Base-by-base conservation (phyloP, 345 rosid genomes). In the Anastatica hierochuntica region DNA sequence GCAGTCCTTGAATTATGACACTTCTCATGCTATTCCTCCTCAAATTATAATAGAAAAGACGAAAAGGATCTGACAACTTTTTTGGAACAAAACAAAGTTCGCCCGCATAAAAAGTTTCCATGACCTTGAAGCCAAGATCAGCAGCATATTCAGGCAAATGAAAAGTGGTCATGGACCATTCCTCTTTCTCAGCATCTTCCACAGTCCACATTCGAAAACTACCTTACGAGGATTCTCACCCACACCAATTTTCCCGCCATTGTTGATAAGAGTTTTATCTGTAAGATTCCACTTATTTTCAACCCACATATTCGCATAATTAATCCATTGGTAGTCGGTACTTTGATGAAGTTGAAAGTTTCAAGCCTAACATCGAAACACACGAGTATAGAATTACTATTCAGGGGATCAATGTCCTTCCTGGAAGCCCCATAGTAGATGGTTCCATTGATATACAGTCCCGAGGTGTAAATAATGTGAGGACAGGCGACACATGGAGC, bases 351-450 rank as follows among this genome's bases (percentile, higher is more conserved):
- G 18, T 14, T 21, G 23, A 34, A 34, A 15, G 33, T 57, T 44
- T 57, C 62, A 21, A 21, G 5, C 43, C 52, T 57, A 15, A 34
- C 62, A 44, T 21, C n/a, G 11, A 57, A 44, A 44, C 51, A 31
- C 21, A 56, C 21, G 10, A 43, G 19, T 7, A 56, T 21, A 14
- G 16, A 20, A n/a, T n/a, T n/a, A n/a, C n/a, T n/a, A n/a, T n/a
- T n/a, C n/a, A n/a, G n/a, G 30, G 18, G 8, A 12, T 33, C 5
- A 5, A 0, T 23, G 17, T 24, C 14, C 5, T 0, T 1, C 15
- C 17, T 14, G 1, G 1, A 12, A 0, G 45, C 53, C 18, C 54
- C 63, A 7, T 58, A 46, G 19, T 58, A 46, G 1, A 60, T 0
- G 3, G 14, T 18, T 27, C 48, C 41, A 10, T 48, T 29, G 39